A percentile compares a stretch with the other conserved stretches of the same genome.
phyloP scores from a whole-genome alignment of 139 green algal species.

The Nannochloris sp. region DNA sequence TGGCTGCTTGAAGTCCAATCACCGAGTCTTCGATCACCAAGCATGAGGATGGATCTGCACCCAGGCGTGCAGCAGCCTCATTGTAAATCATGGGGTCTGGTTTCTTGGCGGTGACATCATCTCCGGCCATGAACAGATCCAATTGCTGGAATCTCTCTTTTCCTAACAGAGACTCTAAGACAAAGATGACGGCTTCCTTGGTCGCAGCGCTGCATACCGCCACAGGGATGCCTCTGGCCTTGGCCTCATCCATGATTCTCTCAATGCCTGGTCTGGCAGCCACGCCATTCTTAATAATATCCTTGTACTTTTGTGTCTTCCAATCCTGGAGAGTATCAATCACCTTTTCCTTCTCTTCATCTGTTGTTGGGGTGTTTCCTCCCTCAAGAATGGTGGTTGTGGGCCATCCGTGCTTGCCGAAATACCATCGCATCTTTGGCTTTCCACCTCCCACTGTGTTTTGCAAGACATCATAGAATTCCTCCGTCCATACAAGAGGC shows the following conservation, averaged over 20 bases:
- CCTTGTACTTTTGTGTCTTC: conserved; percentile 70
- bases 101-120: conserved; percentile 64
- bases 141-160: conserved; percentile 58
- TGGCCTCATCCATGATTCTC: conserved; percentile 72
- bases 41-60: conserved; percentile 61
- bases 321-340: conserved; percentile 82
- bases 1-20: conserved; percentile 82
- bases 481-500: conserved; percentile 56
- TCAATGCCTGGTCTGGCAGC: conserved; percentile 63
- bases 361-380: conserved; percentile 27
- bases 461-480: conserved; percentile 84
- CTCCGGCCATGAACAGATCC: conserved; percentile 80
- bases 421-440: conserved; percentile 88
- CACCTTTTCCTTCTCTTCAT: conserved; percentile 57
- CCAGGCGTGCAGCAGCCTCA: conserved; percentile 73
- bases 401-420: conserved; percentile 72
- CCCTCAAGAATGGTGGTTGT: conserved; percentile 35
- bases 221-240: conserved; percentile 46
- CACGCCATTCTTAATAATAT: conserved; percentile 45
- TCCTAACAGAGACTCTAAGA: conserved; percentile 69
- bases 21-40: conserved; percentile 92
- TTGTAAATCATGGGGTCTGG: conserved; percentile 76
- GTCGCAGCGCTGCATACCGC: conserved; percentile 84
- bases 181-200: conserved; percentile 70
- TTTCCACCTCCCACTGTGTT: conserved; percentile 86